Conservation (phyloP, 345 rosid genomes). For the Cardiospermum halicacabum region DNA sequence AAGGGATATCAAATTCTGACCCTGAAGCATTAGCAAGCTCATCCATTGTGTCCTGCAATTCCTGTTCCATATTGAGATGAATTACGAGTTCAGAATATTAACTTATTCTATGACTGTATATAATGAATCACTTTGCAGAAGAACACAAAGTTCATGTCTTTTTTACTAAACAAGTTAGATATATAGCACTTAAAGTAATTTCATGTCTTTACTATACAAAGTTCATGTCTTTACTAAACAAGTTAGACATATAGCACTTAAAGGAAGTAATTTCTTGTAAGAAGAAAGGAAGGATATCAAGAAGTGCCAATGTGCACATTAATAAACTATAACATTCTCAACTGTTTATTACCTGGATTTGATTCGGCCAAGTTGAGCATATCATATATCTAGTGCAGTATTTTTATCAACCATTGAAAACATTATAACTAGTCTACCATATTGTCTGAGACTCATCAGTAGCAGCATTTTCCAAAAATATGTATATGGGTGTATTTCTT, state of each 20-base stretch:
- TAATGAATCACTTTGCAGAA: neutral
- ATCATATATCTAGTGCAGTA: neutral
- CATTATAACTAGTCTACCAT: neutral
- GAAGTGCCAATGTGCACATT: no score
- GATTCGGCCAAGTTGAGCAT: neutral
- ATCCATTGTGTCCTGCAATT: constrained; percentile 38
- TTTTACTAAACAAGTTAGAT: no score
- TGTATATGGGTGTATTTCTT: neutral
- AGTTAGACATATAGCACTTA: no score
- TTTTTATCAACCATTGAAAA: neutral
- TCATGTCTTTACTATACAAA: no score
- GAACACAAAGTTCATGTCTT: no score
- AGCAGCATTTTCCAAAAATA: neutral
- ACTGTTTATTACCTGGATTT: neutral
- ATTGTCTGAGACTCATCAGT: neutral
- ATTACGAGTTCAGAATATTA: neutral
- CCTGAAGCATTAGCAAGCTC: constrained; percentile 41
- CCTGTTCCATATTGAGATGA: constrained; percentile 21
- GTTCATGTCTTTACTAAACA: no score
- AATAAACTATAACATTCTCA: neutral
- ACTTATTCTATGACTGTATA: neutral
- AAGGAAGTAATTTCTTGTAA: no score
- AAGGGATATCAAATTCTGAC: constrained; percentile 48
- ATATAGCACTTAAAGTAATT: no score
- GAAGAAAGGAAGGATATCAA: no score